Conservation (phyloP, 441 rosid species). For the Cnidoscolus chayamansa region DNA sequence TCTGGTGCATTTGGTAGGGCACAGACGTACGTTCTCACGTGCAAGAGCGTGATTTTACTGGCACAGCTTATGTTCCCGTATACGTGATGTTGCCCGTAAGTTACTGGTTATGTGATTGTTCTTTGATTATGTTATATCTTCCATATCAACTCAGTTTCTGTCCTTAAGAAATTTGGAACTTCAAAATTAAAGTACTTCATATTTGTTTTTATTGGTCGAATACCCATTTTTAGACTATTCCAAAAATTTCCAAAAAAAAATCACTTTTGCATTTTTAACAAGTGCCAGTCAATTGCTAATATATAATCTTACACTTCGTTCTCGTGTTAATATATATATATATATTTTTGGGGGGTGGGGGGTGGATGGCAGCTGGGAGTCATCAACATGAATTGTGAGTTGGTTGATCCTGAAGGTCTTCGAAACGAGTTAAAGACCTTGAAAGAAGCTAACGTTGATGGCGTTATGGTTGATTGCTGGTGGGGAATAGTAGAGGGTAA, state of each 20-base stretch:
- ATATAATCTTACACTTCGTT: background rate
- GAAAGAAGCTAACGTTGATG: conserved; percentile 79
- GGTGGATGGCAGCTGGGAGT: conserved; percentile 63
- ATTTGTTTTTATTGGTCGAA: conserved; percentile 6
- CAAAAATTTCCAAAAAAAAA: background rate
- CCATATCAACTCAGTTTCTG: background rate
- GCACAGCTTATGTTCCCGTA: conserved; percentile 79
- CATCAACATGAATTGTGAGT: conserved; percentile 75
- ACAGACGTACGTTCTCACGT: conserved; percentile 40
- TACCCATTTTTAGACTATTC: background rate
- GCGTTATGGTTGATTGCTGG: conserved; percentile 95
- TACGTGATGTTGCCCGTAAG: conserved; percentile 92
- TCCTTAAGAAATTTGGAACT: background rate
- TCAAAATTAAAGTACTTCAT: background rate
- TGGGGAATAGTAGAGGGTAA: conserved; percentile 98
- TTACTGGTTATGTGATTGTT: conserved; percentile 1
- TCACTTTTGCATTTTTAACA: conserved; percentile 2
- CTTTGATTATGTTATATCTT: conserved; percentile 7
- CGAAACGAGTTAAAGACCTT: conserved; percentile 62
- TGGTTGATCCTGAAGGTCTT: conserved; percentile 80
- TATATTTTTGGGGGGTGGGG: background rate
- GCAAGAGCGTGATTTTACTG: conserved; percentile 75
- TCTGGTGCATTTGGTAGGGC: conserved; percentile 35
- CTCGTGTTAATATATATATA: background rate
- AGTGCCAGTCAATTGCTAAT: background rate